Evolutionary conservation across 192 early-diverging fungal genomes (phyloP).

Genomic region (Kappamyces sp.): DNA sequence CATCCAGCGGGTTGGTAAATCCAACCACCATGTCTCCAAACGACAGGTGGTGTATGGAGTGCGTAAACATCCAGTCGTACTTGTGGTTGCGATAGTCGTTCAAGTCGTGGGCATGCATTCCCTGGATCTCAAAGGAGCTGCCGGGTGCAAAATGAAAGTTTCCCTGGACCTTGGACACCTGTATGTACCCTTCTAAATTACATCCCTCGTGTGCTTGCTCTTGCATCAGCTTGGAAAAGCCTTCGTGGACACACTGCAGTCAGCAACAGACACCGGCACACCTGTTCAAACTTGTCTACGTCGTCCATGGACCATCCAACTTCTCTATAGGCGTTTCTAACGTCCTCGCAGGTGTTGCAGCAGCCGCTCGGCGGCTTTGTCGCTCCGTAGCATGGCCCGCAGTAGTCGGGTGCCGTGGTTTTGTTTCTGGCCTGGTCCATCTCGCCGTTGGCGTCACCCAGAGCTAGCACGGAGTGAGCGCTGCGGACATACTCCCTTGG

Average conservation of each 20-base stretch:
- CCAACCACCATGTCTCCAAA: constrained; percentile 60
- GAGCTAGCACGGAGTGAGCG: constrained; percentile 28
- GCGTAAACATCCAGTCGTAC: constrained; percentile 70
- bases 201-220: constrained; percentile 87
- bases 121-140: constrained; percentile 60
- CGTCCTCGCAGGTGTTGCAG: constrained; percentile 92
- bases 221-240: constrained; percentile 66
- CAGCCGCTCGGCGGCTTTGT: constrained; percentile 62
- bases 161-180: constrained; percentile 88
- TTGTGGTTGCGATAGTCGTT: constrained; percentile 42
- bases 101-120: constrained; percentile 77
- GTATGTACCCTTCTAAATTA: constrained; percentile 68
- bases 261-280: constrained; percentile 18
- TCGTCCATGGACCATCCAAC: constrained; percentile 78
- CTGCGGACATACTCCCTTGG: constrained; percentile 45
- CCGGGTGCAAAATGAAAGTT: constrained; percentile 93
- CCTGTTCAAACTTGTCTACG: constrained; percentile 77
- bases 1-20: constrained; percentile 64
- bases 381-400: constrained; percentile 88
- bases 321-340: constrained; percentile 74
- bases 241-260: constrained; percentile 73
- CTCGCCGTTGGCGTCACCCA: constrained; percentile 44
- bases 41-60: constrained; percentile 71
- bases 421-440: constrained; percentile 16
- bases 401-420: constrained; percentile 39